Conservation (phyloP, 306 rosid species). For the Acacia acuminata region DNA sequence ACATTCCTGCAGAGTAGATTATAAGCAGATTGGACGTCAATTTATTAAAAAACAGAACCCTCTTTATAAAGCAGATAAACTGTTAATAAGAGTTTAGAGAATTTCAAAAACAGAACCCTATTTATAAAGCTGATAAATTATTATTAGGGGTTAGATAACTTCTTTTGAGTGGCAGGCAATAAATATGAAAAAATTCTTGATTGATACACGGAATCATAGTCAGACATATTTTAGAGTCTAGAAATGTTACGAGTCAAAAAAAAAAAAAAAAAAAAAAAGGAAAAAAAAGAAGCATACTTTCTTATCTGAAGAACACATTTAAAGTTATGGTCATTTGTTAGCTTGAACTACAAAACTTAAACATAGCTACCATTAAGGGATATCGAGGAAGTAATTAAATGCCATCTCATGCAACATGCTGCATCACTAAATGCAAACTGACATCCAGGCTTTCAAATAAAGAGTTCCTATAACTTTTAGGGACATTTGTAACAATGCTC, state of each 20-base stretch:
- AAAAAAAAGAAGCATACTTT: not conserved
- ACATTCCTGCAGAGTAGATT: not conserved
- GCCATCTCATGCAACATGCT: not conserved
- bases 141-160: too few species aligned
- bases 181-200: not conserved
- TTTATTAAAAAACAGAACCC: not conserved
- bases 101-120: too few species aligned
- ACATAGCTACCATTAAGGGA: conserved; percentile 78
- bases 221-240: not conserved
- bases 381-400: conserved; percentile 47
- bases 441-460: not conserved
- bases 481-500: not conserved
- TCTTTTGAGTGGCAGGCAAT: too few species aligned
- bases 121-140: too few species aligned
- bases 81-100: too few species aligned
- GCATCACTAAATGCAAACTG: not conserved
- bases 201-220: too few species aligned
- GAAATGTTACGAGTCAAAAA: not conserved
- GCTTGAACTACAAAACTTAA: conserved; percentile 29
- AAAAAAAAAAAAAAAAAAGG: too few species aligned
- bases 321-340: too few species aligned
- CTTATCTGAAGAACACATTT: not conserved
- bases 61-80: not conserved
- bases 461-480: not conserved
- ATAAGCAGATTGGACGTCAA: not conserved